phyloP scores from a whole-genome alignment of 2,329 filamentous ascomycete species.

The Aureobasidium mangrovei region DNA sequence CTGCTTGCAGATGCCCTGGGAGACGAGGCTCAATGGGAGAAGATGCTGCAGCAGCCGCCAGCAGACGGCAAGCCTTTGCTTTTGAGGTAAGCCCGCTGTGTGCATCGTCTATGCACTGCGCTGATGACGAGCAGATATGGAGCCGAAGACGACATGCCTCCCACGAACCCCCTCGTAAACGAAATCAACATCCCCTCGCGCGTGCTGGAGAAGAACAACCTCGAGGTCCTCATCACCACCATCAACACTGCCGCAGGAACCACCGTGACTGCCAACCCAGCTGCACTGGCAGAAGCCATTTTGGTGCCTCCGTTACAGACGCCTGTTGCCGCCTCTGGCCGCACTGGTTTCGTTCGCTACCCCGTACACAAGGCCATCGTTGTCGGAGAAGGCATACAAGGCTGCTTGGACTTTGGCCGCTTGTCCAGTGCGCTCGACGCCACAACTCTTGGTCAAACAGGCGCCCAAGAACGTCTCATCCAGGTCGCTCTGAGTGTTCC shows the following conservation, averaged over 20 bases:
- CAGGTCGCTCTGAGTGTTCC: conserved; percentile 51
- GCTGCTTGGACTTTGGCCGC: conserved; percentile 47
- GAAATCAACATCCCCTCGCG: conserved; percentile 58
- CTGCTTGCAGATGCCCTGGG: conserved; percentile 40
- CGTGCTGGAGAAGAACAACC: conserved; percentile 48
- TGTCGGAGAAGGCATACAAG: conserved; percentile 62
- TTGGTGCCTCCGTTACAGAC: conserved; percentile 69
- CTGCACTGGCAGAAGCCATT: conserved; percentile 51
- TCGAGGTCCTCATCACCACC: conserved; percentile 55
- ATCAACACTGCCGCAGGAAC: conserved; percentile 37
- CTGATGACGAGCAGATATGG: conserved; percentile 41
- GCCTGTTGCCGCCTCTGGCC: conserved; percentile 53
- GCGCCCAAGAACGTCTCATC: conserved; percentile 36
- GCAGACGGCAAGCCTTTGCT: conserved; percentile 31
- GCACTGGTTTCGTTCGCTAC: conserved; percentile 60
- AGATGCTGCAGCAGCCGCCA: conserved; percentile 27
- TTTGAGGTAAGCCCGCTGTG: conserved; percentile 26
- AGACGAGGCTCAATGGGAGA: conserved; percentile 36
- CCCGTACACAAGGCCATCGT: conserved; percentile 78
- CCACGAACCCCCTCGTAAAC: conserved; percentile 45
- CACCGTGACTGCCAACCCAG: conserved; percentile 23
- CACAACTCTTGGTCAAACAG: conserved; percentile 20
- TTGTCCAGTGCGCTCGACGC: conserved; percentile 26
- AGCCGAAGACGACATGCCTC: conserved; percentile 38
- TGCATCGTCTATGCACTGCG: not conserved